Evolutionary conservation across 2,329 filamentous ascomycete species (phyloP).

Genomic region (Pestalotiopsis sp.): DNA sequence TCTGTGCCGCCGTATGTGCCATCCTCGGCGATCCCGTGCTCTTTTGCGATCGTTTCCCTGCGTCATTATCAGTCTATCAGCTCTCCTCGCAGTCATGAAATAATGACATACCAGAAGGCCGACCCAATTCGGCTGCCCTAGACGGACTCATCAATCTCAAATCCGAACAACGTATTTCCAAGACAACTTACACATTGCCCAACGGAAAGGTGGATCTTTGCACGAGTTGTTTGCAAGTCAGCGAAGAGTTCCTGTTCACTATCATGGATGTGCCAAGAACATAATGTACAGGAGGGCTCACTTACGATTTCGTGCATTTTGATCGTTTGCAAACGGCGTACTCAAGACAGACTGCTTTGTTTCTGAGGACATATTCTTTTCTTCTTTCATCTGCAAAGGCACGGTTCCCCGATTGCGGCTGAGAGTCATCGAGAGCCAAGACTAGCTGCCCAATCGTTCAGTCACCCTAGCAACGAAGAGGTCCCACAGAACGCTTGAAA

Average conservation of each 20-base stretch:
- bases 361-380: background rate
- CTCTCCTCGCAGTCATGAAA: background rate
- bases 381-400: background rate
- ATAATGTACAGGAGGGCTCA: background rate
- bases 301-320: background rate
- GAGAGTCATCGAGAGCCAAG: background rate
- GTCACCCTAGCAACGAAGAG: background rate
- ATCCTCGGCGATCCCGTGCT: constrained; percentile 96
- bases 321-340: background rate
- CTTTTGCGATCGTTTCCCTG: constrained; percentile 80
- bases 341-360: background rate
- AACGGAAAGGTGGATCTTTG: background rate
- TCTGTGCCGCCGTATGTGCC: constrained; percentile 98
- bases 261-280: background rate
- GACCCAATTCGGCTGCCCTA: constrained; percentile 99
- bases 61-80: background rate
- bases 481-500: too few species aligned
- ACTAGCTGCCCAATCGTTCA: background rate
- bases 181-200: background rate
- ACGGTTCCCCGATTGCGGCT: background rate
- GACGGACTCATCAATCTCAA: background rate
- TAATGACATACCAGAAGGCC: constrained; percentile 81
- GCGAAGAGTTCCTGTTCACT: background rate
- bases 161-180: background rate
- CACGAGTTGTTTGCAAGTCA: background rate